Evolutionary conservation across 805 yeast genomes (phyloP), one percentile per base, ranked within the genome.

Genomic region (Saccharomycopsis guyanensis): DNA sequence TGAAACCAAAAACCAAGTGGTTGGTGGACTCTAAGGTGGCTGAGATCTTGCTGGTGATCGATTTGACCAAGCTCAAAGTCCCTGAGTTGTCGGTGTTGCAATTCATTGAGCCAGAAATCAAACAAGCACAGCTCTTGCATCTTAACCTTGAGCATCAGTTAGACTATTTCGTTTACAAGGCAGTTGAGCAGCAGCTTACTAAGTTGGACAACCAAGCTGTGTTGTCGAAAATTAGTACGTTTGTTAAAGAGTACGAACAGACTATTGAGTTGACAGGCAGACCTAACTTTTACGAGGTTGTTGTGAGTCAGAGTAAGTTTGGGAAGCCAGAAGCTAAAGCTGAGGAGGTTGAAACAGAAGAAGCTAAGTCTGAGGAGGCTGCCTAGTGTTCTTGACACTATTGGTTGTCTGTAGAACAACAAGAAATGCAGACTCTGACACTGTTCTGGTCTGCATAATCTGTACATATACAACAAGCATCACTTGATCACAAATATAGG

Each of bases 161-260:
- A n/a, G 38, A 39, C 12, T 45, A 45, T 24, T 25, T 49, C 20
- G 42, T 46, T 10, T 42, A 34, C 35, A 45, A 49, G 32, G 49
- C 40, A 4, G 29, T 49, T 16, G 29, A 43, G 4, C 42, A 41
- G 27, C 49, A 45, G 27, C 18, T 49, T 34, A 8, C 29, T n/a
- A 41, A 48, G 12, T n/a, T 38, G 16, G 15, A 16, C 2, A 32
- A 38, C 15, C 33, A 40, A 16, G n/a, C 20, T 3, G 46, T 48
- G n/a, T 34, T 48, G 39, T 15, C 27, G 7, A 43, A 33, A 8
- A 20, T 49, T 16, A 35, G 25, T 20, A 49, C 52, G 31, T 45
- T 24, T 22, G 32, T 46, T 32, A n/a, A 22, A 4, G 23, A 22
- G 12, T 49, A 32, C 27, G 49, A 49, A 32, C n/a, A 43, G 32